Percentiles rank a stretch among this genome's conserved stretches.
phyloP scores from a whole-genome alignment of 1,139 yeast species.

The Zhuliangozyma blackwelliae region DNA sequence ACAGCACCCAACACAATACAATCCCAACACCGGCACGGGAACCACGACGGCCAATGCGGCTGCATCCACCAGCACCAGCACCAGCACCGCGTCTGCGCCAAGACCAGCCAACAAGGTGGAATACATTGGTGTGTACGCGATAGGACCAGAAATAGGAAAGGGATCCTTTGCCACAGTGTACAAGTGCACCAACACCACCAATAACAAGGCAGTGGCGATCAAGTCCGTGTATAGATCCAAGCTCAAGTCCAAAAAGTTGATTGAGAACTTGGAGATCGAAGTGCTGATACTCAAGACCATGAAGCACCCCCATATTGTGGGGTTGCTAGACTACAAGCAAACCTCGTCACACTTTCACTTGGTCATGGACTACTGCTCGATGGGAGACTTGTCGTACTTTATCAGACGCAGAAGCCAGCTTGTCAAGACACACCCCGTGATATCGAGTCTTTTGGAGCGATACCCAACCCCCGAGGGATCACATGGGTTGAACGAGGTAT shows the following conservation, averaged over 20 bases:
- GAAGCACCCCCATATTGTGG: constrained; percentile 91
- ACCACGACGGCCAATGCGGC: too few species aligned
- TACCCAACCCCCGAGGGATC: constrained; percentile 80
- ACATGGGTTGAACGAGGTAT: constrained; percentile 73
- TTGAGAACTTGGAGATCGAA: constrained; percentile 89
- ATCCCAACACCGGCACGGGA: too few species aligned
- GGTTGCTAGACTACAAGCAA: constrained; percentile 75
- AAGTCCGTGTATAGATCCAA: constrained; percentile 83
- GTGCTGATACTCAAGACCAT: constrained; percentile 79
- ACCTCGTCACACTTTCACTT: constrained; percentile 78
- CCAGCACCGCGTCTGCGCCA: too few species aligned
- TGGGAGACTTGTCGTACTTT: constrained; percentile 88
- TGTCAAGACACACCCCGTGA: constrained; percentile 71
- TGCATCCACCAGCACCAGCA: too few species aligned
- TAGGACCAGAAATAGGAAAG: constrained; percentile 48
- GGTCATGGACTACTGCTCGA: constrained; percentile 95
- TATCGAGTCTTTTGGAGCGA: constrained; percentile 68
- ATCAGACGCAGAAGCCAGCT: constrained; percentile 74
- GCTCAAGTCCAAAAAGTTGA: constrained; percentile 75
- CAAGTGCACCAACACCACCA: constrained; percentile 39
- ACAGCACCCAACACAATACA: too few species aligned
- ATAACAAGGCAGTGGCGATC: constrained; percentile 70
- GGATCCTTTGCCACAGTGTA: constrained; percentile 50
- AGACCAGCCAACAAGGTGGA: neutral
- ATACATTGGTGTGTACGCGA: constrained; percentile 28